phyloP scores from a whole-genome alignment of 768 basidiomycete genomes.

The Mycena epipterygia region DNA sequence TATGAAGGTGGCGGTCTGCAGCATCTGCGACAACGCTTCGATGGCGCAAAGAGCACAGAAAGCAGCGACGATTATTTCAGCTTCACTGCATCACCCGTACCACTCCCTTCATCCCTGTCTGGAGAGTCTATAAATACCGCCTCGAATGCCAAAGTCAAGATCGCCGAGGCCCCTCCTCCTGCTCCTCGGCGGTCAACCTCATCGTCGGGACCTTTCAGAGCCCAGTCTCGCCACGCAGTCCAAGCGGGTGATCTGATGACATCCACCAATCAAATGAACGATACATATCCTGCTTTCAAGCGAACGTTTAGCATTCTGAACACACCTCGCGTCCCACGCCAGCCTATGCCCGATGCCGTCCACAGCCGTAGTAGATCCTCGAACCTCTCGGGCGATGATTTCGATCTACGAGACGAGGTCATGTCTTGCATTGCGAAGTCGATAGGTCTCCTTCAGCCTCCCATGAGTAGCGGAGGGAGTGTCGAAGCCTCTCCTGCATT shows the following conservation, averaged over 20 bases:
- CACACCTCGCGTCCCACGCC: slow-evolving; percentile 60
- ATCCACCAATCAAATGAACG: slow-evolving; percentile 63
- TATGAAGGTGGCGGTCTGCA: slow-evolving; percentile 94
- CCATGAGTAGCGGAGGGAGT: slow-evolving; percentile 77
- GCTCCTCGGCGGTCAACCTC: slow-evolving; percentile 37
- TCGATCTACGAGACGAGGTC: slow-evolving; percentile 96
- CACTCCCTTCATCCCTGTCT: slow-evolving; percentile 42
- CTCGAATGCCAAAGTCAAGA: slow-evolving; percentile 36
- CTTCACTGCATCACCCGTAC: slow-evolving; percentile 43
- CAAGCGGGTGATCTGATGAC: slow-evolving; percentile 85
- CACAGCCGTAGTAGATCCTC: slow-evolving; percentile 39
- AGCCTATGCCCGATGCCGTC: slow-evolving; percentile 44
- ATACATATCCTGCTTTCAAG: slow-evolving; percentile 58
- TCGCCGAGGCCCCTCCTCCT: slow-evolving; percentile 33
- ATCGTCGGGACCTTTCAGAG: slow-evolving; percentile 32
- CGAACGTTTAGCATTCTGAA: slow-evolving; percentile 66
- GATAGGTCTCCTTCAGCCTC: slow-evolving; percentile 93
- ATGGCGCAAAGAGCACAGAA: slow-evolving; percentile 66
- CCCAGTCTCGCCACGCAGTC: slow-evolving; percentile 66
- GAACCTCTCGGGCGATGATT: slow-evolving; percentile 71
- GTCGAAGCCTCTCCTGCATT: slow-evolving; percentile 76
- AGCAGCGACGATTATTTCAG: slow-evolving; percentile 73
- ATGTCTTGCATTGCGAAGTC: slow-evolving; percentile 99
- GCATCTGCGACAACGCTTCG: slow-evolving; percentile 92
- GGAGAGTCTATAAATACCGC: slow-evolving; percentile 37